These are phyloP conservation scores for Datisca glomerata DNA, from an alignment of 306 rosid genomes.

Conservation along the genomic window DNA sequence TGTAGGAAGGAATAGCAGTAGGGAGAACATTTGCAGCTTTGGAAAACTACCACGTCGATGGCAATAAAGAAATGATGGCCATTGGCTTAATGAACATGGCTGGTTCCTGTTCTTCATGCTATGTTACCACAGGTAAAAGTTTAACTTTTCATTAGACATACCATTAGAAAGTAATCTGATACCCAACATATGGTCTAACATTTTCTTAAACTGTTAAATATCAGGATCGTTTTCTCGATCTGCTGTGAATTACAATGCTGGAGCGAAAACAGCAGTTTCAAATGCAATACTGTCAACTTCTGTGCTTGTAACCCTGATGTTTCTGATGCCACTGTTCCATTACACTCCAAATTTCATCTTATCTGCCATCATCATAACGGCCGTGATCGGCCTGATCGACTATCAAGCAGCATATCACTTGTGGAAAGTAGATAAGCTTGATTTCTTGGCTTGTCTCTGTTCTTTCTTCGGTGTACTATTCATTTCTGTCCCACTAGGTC, in stretches of 20 bases:
- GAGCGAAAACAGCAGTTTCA: slow-evolving; percentile 80
- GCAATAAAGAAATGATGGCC: slow-evolving; percentile 99
- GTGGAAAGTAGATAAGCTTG: slow-evolving; percentile 97
- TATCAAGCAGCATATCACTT: slow-evolving; percentile 53
- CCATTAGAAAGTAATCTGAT: no score
- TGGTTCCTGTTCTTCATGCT: slow-evolving; percentile 94
- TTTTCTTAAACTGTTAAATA: slow-evolving; percentile 9
- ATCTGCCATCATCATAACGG: slow-evolving; percentile 88
- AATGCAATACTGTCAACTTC: slow-evolving; percentile 84
- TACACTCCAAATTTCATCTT: slow-evolving; percentile 82
- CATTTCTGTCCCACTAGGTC: slow-evolving; percentile 91
- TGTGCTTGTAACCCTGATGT: slow-evolving; percentile 84
- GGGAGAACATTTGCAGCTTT: slow-evolving; percentile 94
- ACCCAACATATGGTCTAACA: no score
- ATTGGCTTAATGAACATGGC: slow-evolving; percentile 90
- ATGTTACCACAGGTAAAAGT: slow-evolving; percentile 71
- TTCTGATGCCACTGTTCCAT: slow-evolving; percentile 87
- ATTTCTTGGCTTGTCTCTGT: slow-evolving; percentile 73
- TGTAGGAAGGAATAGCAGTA: slow-evolving; percentile 93
- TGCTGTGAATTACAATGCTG: slow-evolving; percentile 87
- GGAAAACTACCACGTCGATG: slow-evolving; percentile 92
- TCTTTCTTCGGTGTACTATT: slow-evolving; percentile 90
- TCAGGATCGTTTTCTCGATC: slow-evolving; percentile 97
- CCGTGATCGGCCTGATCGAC: slow-evolving; percentile 81
- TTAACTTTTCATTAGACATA: slow-evolving; percentile 1